Evolutionary conservation across 2,329 filamentous ascomycete species (phyloP), one percentile per base, ranked within the genome.

Genomic region (Penicillium sp.): DNA sequence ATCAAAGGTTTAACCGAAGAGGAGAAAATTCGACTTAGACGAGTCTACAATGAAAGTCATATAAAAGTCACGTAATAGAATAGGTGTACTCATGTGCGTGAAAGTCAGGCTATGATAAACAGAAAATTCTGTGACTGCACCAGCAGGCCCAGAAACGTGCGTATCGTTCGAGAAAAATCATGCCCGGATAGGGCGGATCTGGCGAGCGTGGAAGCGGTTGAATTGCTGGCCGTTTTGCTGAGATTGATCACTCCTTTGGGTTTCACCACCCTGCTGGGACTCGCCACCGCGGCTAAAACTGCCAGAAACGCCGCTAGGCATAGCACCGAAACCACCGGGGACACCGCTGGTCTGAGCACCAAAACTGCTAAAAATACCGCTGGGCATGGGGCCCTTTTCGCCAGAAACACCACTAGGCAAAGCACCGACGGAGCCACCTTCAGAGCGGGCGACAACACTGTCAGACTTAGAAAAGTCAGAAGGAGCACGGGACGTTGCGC

Each of bases 1-100:
- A 67, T 62, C 63, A 66, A 28, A 33, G 51, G 38, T 68, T 67
- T 67, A 23, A 68, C 65, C 7, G 63, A 63, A 28, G 64, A 70
- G 42, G 66, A 70, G 45, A 66, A 52, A 15, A 51, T 33, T 54
- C 53, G 51, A 54, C 57, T 15, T 58, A 34, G 31, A 21, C 21
- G 36, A 12, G 21, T 39, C 26, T 33, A 42, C 18, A 39, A 6
- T 10, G 9, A 9, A n/a, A 6, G 18, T 21, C 18, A 38, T 12
- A 9, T 9, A 18, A 38, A 9, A 21, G 13, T 12, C 9, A 39
- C 13, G 36, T 39, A 39, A 23, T 16, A 39, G 42, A 31, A 39
- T 44, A 44, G 28, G 28, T 12, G 39, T 28, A 28, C 42, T 52
- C 31, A 41, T 55, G 49, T 43, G 36, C 26, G 28, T 49, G 42